Evolutionary conservation across 805 yeast species (phyloP), one percentile per base, ranked within the genome.

Genomic region (Schwanniomyces occidentalis): DNA sequence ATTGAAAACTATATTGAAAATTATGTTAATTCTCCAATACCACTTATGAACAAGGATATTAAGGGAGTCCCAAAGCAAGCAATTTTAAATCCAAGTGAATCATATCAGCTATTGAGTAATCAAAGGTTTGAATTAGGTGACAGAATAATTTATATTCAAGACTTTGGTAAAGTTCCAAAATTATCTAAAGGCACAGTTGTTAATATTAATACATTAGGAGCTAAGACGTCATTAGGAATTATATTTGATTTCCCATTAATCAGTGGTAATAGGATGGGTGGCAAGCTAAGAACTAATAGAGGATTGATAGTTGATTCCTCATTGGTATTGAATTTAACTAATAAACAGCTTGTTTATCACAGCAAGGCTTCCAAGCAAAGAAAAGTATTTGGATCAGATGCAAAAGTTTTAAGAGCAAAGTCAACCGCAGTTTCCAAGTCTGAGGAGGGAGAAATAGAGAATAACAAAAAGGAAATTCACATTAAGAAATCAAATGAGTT

Each of bases 131-230:
- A 75, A 18, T 69, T 93, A 15, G 99, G 99, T 49, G 97, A 93
- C 53, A 76, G 99, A 41, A 87, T 93, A 19, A 75, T 85, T 16
- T 89, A 86, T 46, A 85, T 88, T 15, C 83, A 84, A 48, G 85
- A 82, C 48, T 79, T 85, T 16, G 98, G 98, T 33, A 88, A 86
- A 52, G 95, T 90, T 10, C 95, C 96, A 17, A 62, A 82, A 37
- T 88, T 84, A 54, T 74, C 86, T 16, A 84, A 84, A 51, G 99
- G 99, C 56, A 89, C 96, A 1, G 95, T 93, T 35, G 83, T 86
- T 32, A 82, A 85, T 6, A 67, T 75, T 37, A 63, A 62, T 16
- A 61, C 75, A 4, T 69, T 78, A 25, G 87, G 86, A 26, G 72
- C 78, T 22, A 76, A 80, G 46, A 71, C 78, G 22, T 75, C 82